These are phyloP conservation scores for Pseudogymnoascus pannorum DNA, from an alignment of 2,329 filamentous ascomycete species.

Conservation along the genomic window DNA sequence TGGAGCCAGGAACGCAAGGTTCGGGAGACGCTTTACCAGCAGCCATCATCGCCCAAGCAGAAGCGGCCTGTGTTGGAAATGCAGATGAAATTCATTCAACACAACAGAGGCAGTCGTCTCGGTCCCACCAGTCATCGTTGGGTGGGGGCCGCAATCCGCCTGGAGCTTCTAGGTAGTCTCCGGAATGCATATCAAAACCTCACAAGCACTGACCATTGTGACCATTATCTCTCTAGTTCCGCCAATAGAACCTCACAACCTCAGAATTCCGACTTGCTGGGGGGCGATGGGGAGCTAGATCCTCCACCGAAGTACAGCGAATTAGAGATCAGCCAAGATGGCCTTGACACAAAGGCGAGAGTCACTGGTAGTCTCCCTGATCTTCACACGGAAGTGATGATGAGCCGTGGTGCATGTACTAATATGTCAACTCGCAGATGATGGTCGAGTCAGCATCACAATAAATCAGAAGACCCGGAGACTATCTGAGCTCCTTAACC, in stretches of 20 bases:
- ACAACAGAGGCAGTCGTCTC: neutral
- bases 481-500: conserved; percentile 60
- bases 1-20: neutral
- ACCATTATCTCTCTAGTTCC: neutral
- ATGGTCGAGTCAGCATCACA: conserved; percentile 73
- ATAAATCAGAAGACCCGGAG: conserved; percentile 64
- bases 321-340: conserved; percentile 53
- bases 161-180: neutral
- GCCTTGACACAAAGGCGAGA: conserved; percentile 54
- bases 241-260: neutral
- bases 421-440: conserved; percentile 39
- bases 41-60: conserved; percentile 26
- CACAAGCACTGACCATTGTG: neutral
- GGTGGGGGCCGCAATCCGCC: neutral
- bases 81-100: conserved; percentile 15
- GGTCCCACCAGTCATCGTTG: neutral
- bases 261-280: neutral
- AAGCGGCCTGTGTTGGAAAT: conserved; percentile 27
- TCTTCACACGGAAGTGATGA: conserved; percentile 8
- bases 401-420: neutral
- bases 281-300: neutral
- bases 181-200: neutral
- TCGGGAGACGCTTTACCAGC: conserved; percentile 16
- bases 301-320: conserved; percentile 8
- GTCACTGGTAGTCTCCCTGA: conserved; percentile 40